Base-by-base conservation (phyloP, 2,329 filamentous ascomycete genomes). In the Aspergillus tanneri region DNA sequence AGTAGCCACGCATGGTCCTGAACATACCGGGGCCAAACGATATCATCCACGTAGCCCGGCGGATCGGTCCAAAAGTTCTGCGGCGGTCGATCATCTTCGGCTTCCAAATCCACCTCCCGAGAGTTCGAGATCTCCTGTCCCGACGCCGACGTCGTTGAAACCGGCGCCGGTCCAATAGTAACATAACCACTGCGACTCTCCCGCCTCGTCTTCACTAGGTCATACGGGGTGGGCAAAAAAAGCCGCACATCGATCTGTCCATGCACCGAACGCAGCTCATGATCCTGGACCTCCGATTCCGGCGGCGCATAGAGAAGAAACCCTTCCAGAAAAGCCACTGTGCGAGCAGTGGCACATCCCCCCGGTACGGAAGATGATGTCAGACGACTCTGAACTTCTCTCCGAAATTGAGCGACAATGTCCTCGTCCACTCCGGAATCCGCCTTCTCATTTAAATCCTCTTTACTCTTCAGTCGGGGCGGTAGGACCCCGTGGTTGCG, bases 21-120 rank as follows among this genome's bases (percentile, higher is more conserved):
- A 3, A 87, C 88, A 69, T 96, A 97, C 61, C 95, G 92, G 3
- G 92, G 92, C 93, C 93, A 99, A 4, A 99, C 93, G 46, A 99
- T 81, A 65, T 87, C 82, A 66, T 97, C 91, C 28, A 97, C 90
- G 67, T 97, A 99, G 0, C 89, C 91, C 0, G 90, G 90, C 0
- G 93, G 93, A 68, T 99, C 93, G 47, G 85, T 80, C 93, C 93
- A 99, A 73, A 96, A 99, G 22, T 91, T 92, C 62, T 96, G 65
- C 23, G 62, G 62, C 1, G 77, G 28, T 72, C 64, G 36, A 59
- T 69, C 62, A 54, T 61, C 62, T 46, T 66, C 63, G 5, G 35
- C 55, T 11, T 66, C 58, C 23, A 67, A 42, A 47, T 67, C 66
- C 12, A 65, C 49, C 16, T 52, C 54, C 16, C 16, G 46, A 27